Evolutionary conservation across 2,329 filamentous ascomycete genomes (phyloP), one percentile per base, ranked within the genome.

Genomic region (Phialemonium atrogriseum): DNA sequence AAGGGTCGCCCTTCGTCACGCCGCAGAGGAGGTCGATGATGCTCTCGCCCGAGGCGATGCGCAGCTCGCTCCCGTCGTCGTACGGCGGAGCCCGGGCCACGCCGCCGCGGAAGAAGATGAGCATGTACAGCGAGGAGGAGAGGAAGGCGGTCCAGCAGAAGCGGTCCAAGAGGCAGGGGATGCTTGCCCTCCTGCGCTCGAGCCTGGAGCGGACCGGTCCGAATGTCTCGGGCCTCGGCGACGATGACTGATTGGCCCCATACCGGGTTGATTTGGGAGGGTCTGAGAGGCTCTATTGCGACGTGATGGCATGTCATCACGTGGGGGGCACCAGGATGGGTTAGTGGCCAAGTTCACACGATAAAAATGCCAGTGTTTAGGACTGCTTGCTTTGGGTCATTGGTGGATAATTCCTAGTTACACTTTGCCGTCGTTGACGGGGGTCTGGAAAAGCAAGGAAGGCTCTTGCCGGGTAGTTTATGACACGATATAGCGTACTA

Each of bases 21-120:
- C 64, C 68, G 25, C 51, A 68, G 32, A 62, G 65, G 16, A 54
- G 54, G 41, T 58, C 56, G 13, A 39, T 59, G 18, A 48, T 54
- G 13, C 49, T 50, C 15, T 47, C 57, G 10, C 51, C 56, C 5
- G 41, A 48, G 19, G 44, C 36, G 27, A 42, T 57, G 30, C 47
- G 55, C n/a, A 52, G 57, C 30, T 61, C 50, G 3, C 35, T 62
- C 23, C 55, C 66, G 16, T 63, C 60, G 10, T 54, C 57, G 17
- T 48, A 45, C 27, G 50, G 52, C 28, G 47, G 52, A 5, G 40
- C 51, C 20, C 41, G 45, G 5, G 46, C 48, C 30, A 68, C 68
- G 13, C 61, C 72, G 16, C 68, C 72, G 3, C 59, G 73, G 25
- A 78, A 73, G 59, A 80, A 77, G 60, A 45, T 80, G 35, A 76